Evolutionary conservation across 106 monocot species (phyloP).

Genomic region (Vanilla planifolia): DNA sequence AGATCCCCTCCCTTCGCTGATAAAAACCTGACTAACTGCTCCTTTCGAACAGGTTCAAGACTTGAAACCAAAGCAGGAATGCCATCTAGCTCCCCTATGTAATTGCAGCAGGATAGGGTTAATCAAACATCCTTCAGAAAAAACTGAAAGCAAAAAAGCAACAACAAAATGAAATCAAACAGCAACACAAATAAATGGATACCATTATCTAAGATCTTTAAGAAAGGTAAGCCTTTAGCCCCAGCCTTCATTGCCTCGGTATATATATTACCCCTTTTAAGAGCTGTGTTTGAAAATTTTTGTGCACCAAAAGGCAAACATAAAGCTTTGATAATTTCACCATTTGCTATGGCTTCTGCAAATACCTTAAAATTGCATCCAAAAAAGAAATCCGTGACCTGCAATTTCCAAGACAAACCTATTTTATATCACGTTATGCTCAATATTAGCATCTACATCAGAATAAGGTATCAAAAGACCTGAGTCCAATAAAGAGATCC

Average conservation of each 20-base stretch:
- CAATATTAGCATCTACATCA: too few species aligned
- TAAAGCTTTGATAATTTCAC: slow-evolving; percentile 74
- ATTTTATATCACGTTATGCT: background rate
- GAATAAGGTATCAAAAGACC: too few species aligned
- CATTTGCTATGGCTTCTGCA: slow-evolving; percentile 62
- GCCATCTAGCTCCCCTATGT: slow-evolving; percentile 77
- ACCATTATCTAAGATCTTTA: slow-evolving; percentile 88
- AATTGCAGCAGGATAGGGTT: slow-evolving; percentile 17
- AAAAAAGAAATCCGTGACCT: slow-evolving; percentile 67
- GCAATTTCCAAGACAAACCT: slow-evolving; percentile 16
- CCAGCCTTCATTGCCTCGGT: slow-evolving; percentile 89
- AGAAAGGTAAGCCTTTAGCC: slow-evolving; percentile 95
- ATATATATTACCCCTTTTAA: slow-evolving; percentile 88
- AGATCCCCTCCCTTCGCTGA: slow-evolving; percentile 70
- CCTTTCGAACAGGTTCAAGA: slow-evolving; percentile 41
- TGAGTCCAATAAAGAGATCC: too few species aligned
- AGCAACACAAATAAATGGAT: slow-evolving; percentile 8
- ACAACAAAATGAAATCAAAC: slow-evolving; percentile 11
- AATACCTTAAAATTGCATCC: slow-evolving; percentile 82
- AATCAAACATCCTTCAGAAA: slow-evolving; percentile 7
- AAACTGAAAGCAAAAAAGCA: slow-evolving; percentile 7
- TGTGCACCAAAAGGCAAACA: slow-evolving; percentile 75
- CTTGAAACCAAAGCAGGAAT: slow-evolving; percentile 64
- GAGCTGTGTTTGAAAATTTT: slow-evolving; percentile 83
- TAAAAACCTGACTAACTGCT: slow-evolving; percentile 38